phyloP scores from a whole-genome alignment of 768 basidiomycete species.

The Amylocystis lapponica region DNA sequence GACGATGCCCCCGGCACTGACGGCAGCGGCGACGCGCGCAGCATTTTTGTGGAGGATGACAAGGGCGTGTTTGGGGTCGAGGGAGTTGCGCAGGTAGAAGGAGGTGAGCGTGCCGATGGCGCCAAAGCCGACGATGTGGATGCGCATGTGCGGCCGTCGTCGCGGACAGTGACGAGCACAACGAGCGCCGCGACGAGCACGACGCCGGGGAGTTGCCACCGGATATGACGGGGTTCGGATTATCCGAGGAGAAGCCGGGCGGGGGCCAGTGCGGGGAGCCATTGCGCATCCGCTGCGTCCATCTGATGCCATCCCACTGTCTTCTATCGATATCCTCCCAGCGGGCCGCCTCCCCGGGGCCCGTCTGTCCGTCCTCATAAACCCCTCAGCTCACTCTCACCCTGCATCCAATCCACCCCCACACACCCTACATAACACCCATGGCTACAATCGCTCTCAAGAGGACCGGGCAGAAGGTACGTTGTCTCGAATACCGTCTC shows the following conservation, averaged over 20 bases:
- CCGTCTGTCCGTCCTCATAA: conserved; percentile 4
- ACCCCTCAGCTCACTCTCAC: conserved; percentile 6
- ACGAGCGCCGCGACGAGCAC: background rate
- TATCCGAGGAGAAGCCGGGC: no score
- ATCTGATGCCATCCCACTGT: background rate
- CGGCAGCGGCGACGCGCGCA: conserved; percentile 31
- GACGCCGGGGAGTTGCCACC: conserved; percentile 1
- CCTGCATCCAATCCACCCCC: conserved; percentile 8
- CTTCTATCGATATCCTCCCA: background rate
- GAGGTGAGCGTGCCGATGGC: conserved; percentile 80
- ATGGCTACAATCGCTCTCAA: conserved; percentile 54
- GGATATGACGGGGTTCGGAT: background rate
- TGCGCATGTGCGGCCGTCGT: conserved; percentile 43
- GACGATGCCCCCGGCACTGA: conserved; percentile 29
- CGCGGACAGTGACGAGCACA: background rate
- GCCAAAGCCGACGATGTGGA: conserved; percentile 76
- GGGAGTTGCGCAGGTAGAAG: conserved; percentile 63
- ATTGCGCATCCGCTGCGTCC: background rate
- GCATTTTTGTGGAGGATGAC: conserved; percentile 62
- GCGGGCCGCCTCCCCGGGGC: conserved; percentile 5
- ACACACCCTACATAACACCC: conserved; percentile 13
- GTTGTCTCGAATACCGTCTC: conserved; percentile 2
- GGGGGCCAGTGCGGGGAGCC: background rate
- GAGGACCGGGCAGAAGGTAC: conserved; percentile 55
- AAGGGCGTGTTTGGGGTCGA: conserved; percentile 48